These are phyloP conservation scores for Gloeostereum incarnatum DNA, from an alignment of 768 basidiomycete genomes.

Conservation along the genomic window DNA sequence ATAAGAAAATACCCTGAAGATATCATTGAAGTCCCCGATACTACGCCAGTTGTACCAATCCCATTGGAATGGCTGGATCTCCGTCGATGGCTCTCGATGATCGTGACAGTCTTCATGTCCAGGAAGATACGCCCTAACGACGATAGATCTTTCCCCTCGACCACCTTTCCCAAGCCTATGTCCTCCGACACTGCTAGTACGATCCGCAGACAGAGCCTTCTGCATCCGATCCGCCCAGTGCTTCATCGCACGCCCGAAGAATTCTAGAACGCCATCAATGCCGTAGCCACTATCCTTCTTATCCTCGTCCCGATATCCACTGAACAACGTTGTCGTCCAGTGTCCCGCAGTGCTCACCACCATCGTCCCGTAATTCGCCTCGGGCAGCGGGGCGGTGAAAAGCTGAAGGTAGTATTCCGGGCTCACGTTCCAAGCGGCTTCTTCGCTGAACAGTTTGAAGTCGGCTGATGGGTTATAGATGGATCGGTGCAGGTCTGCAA, in stretches of 20 bases:
- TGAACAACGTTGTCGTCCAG: constrained; percentile 25
- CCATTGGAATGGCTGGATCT: constrained; percentile 31
- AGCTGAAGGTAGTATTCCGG: constrained; percentile 42
- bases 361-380: constrained; percentile 50
- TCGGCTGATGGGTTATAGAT: constrained; percentile 19
- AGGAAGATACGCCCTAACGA: constrained; percentile 52
- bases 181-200: constrained; percentile 8
- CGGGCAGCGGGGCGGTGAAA: constrained; percentile 28
- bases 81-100: constrained; percentile 32
- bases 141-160: constrained; percentile 11
- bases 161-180: constrained; percentile 23
- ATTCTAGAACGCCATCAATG: constrained; percentile 41
- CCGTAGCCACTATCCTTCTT: constrained; percentile 33
- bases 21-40: constrained; percentile 47
- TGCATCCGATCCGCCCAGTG: constrained; percentile 48
- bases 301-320: constrained; percentile 15
- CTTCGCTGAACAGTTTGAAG: constrained; percentile 44
- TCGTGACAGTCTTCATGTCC: constrained; percentile 60
- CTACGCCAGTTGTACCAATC: constrained; percentile 57
- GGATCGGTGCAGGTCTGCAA: constrained; percentile 32
- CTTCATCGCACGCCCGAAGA: constrained; percentile 50
- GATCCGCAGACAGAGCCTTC: constrained; percentile 25
- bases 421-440: constrained; percentile 42
- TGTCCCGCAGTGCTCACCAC: constrained; percentile 59
- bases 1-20: constrained; percentile 38